Evolutionary conservation across 192 early-diverging fungal genomes (phyloP).

Genomic region (Backusella mclennaniae): DNA sequence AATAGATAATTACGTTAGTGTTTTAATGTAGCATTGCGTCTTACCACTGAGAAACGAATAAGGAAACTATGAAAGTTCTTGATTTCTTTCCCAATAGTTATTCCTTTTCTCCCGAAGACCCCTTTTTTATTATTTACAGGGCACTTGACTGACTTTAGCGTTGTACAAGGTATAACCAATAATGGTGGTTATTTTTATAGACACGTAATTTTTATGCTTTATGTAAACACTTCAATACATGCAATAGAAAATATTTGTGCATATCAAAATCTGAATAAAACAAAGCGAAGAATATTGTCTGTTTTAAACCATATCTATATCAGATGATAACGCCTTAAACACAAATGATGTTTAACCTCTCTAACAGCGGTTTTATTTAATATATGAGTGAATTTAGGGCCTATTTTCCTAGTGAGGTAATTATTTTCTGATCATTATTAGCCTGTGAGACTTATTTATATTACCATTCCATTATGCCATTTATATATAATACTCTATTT

Average conservation of each 20-base stretch:
- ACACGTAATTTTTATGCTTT: not conserved
- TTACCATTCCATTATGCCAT: not conserved
- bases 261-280: not conserved
- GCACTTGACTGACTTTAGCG: not conserved
- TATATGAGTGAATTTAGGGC: no score
- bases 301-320: not conserved
- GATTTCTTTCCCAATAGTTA: not conserved
- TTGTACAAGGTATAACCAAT: not conserved
- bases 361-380: no score
- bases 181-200: not conserved
- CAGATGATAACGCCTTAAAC: not conserved
- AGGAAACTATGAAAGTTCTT: not conserved
- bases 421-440: no score
- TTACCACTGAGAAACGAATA: not conserved
- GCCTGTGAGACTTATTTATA: no score
- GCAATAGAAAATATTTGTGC: not conserved
- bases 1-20: not conserved
- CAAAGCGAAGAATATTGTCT: not conserved
- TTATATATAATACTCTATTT: not conserved
- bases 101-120: not conserved
- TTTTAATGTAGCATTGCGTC: not conserved
- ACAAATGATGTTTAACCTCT: not conserved
- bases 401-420: no score
- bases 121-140: not conserved
- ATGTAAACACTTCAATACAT: not conserved